A percentile compares a stretch with the other conserved stretches of the same genome.
These are phyloP conservation scores for Collybiopsis confluens DNA, from an alignment of 768 basidiomycete genomes.

Conservation along the genomic window DNA sequence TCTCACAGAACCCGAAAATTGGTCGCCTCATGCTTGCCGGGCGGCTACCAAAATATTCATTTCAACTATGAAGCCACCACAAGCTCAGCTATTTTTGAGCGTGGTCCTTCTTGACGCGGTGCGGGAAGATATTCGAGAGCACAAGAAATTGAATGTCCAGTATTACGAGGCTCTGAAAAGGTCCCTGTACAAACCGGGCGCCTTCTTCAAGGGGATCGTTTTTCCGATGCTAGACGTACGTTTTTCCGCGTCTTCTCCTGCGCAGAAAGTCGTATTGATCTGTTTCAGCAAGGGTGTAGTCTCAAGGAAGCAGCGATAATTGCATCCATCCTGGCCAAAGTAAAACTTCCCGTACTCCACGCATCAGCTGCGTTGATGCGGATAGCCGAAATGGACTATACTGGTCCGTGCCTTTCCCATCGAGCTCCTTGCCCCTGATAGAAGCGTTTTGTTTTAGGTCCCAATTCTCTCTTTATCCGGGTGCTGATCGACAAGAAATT, in stretches of 20 bases:
- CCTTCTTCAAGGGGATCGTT: slow-evolving; percentile 97
- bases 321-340: slow-evolving; percentile 85
- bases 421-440: not conserved
- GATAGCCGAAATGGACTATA: slow-evolving; percentile 94
- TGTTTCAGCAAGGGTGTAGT: slow-evolving; percentile 62
- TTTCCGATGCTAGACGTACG: slow-evolving; percentile 92
- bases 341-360: slow-evolving; percentile 93
- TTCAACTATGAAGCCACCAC: slow-evolving; percentile 93
- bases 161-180: slow-evolving; percentile 92
- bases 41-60: slow-evolving; percentile 95
- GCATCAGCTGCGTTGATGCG: slow-evolving; percentile 92
- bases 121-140: slow-evolving; percentile 79
- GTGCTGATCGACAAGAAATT: slow-evolving; percentile 97
- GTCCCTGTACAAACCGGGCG: slow-evolving; percentile 91
- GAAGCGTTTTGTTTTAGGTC: slow-evolving; percentile 43
- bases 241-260: not conserved
- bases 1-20: slow-evolving; percentile 85
- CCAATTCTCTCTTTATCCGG: slow-evolving; percentile 95
- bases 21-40: slow-evolving; percentile 93
- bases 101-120: slow-evolving; percentile 90
- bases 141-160: slow-evolving; percentile 89
- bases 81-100: slow-evolving; percentile 88
- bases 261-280: not conserved
- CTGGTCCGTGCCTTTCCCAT: slow-evolving; percentile 44
- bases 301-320: slow-evolving; percentile 94